Evolutionary conservation across 1,139 yeast genomes (phyloP).

Genomic region (Arxiozyma slooffiae): DNA sequence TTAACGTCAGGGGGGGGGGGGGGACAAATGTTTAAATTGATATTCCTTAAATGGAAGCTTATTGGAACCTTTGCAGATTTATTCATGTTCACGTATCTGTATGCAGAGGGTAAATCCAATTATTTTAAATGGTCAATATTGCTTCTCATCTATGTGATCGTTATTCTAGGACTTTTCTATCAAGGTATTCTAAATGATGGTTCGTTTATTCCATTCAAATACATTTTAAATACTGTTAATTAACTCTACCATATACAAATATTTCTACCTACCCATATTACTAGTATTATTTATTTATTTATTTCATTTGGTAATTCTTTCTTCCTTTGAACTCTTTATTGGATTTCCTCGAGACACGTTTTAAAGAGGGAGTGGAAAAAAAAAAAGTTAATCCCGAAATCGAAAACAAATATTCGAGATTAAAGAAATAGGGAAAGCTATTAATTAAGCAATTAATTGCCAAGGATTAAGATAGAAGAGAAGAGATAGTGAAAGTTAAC

Average conservation of each 20-base stretch:
- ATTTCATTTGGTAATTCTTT: too few species aligned
- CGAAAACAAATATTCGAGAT: not conserved
- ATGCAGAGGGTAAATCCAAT: constrained; percentile 94
- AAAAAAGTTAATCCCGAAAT: not conserved
- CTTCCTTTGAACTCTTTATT: too few species aligned
- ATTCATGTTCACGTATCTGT: constrained; percentile 81
- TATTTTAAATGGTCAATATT: constrained; percentile 91
- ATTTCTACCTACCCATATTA: too few species aligned
- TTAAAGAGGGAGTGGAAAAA: not conserved
- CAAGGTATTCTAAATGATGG: constrained; percentile 31
- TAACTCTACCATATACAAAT: too few species aligned
- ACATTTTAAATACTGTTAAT: not conserved
- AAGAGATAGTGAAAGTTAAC: not conserved
- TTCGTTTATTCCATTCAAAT: not conserved
- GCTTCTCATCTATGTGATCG: constrained; percentile 67
- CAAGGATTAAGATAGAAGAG: not conserved
- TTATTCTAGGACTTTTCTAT: constrained; percentile 74
- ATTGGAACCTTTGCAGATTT: constrained; percentile 83
- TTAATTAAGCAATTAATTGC: too few species aligned
- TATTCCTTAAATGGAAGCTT: constrained; percentile 94
- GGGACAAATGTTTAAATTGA: constrained; percentile 62
- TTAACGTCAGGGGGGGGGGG: constrained; percentile 32
- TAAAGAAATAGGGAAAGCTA: not conserved
- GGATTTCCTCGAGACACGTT: not conserved
- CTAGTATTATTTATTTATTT: not conserved